Percentiles rank a stretch among this genome's conserved stretches.
These are phyloP conservation scores for Trametes polyzona DNA, from an alignment of 1,284 basidiomycete genomes.

Conservation along the genomic window DNA sequence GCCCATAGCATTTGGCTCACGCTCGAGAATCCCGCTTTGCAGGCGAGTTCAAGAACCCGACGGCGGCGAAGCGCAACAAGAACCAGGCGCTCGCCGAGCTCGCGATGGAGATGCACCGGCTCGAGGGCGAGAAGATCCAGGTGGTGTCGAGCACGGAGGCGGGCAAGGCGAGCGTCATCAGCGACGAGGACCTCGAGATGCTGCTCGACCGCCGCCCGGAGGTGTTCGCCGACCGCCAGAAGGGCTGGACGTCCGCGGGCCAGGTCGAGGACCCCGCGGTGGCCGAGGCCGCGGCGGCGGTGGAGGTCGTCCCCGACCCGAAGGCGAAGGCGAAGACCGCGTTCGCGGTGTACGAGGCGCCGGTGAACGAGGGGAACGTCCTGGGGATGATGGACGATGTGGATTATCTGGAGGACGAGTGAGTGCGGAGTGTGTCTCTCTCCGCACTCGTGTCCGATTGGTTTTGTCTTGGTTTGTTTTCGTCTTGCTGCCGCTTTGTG, in stretches of 20 bases:
- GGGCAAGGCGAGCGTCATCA: conserved; percentile 74
- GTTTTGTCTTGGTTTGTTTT: too few species aligned
- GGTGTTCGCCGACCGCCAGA: conserved; percentile 77
- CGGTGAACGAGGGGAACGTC: conserved; percentile 71
- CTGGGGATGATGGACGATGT: conserved; percentile 65
- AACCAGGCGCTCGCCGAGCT: conserved; percentile 77
- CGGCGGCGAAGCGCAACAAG: conserved; percentile 45
- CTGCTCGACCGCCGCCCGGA: conserved; percentile 82
- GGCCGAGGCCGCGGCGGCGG: not conserved
- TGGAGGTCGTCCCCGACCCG: conserved; percentile 15
- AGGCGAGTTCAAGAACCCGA: conserved; percentile 82
- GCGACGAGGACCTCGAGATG: conserved; percentile 78
- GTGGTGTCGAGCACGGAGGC: conserved; percentile 78
- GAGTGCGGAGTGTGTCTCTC: not conserved
- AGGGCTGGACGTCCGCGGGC: conserved; percentile 73
- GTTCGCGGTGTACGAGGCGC: conserved; percentile 85
- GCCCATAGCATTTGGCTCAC: not conserved
- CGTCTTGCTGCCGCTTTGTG: too few species aligned
- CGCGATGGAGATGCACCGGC: conserved; percentile 77
- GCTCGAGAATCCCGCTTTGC: not conserved
- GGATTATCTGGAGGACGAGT: conserved; percentile 15
- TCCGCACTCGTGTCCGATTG: not conserved
- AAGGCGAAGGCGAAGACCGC: conserved; percentile 49
- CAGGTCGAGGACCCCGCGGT: conserved; percentile 31
- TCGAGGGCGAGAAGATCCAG: conserved; percentile 89